phyloP scores from a whole-genome alignment of 495 filamentous ascomycete genomes.

The Penicillium simplicissimum region DNA sequence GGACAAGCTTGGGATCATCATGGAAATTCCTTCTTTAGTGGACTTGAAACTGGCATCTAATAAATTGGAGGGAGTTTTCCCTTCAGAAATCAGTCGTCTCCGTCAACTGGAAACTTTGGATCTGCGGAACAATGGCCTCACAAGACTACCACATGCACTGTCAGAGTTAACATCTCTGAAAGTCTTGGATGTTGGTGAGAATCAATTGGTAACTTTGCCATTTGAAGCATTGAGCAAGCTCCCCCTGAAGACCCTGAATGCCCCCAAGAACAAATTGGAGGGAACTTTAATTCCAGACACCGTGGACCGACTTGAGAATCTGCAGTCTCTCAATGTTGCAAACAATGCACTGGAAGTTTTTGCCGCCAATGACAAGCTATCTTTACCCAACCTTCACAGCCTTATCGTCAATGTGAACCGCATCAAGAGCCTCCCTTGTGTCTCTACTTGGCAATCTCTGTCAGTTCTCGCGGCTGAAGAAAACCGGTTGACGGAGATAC shows the following conservation, averaged over 20 bases:
- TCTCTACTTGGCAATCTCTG: slow-evolving; percentile 71
- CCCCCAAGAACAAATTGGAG: slow-evolving; percentile 75
- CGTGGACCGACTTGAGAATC: slow-evolving; percentile 55
- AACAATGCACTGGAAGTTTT: slow-evolving; percentile 68
- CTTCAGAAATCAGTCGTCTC: slow-evolving; percentile 57
- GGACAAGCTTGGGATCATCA: slow-evolving; percentile 67
- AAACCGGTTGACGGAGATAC: slow-evolving; percentile 73
- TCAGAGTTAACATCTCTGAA: slow-evolving; percentile 64
- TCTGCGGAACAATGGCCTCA: slow-evolving; percentile 76
- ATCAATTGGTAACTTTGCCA: slow-evolving; percentile 68
- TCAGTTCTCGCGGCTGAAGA: slow-evolving; percentile 73
- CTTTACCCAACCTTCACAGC: slow-evolving; percentile 71
- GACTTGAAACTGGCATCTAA: slow-evolving; percentile 87
- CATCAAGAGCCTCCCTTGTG: slow-evolving; percentile 66
- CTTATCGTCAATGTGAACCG: slow-evolving; percentile 76
- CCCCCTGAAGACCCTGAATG: slow-evolving; percentile 71
- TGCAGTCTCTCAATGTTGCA: slow-evolving; percentile 76
- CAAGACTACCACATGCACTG: slow-evolving; percentile 69
- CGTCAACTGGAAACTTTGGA: slow-evolving; percentile 75
- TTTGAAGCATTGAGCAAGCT: slow-evolving; percentile 64
- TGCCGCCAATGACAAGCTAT: slow-evolving; percentile 50
- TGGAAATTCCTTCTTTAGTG: slow-evolving; percentile 65
- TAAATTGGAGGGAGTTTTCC: slow-evolving; percentile 63
- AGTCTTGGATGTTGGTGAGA: slow-evolving; percentile 74
- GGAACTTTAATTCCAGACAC: slow-evolving; percentile 67